phyloP scores from a whole-genome alignment of 495 filamentous ascomycete genomes.

The Tuber calosporum region DNA sequence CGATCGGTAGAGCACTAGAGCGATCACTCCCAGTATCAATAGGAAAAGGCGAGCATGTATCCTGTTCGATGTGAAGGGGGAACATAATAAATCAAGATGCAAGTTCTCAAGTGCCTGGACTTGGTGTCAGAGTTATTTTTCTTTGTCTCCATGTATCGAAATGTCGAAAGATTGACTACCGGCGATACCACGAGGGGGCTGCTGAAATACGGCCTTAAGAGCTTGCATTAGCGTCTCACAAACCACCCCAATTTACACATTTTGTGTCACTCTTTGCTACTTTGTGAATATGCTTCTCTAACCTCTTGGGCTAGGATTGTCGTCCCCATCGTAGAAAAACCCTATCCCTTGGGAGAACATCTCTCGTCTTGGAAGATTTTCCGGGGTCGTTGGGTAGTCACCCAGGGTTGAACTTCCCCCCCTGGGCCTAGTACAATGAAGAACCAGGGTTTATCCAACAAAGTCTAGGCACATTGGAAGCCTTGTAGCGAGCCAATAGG shows the following conservation, averaged over 20 bases:
- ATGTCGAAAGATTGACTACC: neutral
- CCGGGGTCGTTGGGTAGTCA: too few species aligned
- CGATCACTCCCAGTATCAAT: too few species aligned
- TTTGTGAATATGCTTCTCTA: neutral
- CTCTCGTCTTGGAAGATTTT: too few species aligned
- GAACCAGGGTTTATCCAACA: too few species aligned
- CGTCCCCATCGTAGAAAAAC: neutral
- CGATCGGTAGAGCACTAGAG: neutral
- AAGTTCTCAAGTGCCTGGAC: neutral
- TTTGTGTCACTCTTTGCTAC: neutral
- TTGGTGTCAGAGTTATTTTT: neutral
- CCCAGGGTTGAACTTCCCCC: too few species aligned
- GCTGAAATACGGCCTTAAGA: too few species aligned
- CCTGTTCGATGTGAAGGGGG: neutral
- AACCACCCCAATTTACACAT: neutral
- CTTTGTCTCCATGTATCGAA: neutral
- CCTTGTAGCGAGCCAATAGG: too few species aligned
- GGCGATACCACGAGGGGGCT: too few species aligned
- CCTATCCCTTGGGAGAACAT: too few species aligned
- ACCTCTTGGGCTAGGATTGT: neutral
- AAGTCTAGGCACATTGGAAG: too few species aligned
- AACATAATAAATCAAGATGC: neutral
- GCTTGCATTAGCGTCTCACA: too few species aligned
- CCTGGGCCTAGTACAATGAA: too few species aligned
- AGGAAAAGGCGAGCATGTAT: neutral